Base-by-base conservation (phyloP, 2,329 filamentous ascomycete genomes). In the Mycocentrospora acerina region DNA sequence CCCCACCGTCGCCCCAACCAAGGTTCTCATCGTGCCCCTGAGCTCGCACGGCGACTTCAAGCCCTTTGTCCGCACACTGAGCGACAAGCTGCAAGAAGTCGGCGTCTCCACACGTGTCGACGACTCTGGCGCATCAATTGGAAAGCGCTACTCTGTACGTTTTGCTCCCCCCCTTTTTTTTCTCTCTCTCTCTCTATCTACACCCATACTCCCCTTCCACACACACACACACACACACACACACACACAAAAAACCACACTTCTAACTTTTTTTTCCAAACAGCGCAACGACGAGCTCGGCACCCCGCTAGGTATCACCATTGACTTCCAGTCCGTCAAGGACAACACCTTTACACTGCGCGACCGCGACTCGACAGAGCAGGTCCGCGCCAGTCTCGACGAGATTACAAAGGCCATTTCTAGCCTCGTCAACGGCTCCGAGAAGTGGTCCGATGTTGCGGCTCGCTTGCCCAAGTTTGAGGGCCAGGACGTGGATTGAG, bases 271-370 rank as follows among this genome's bases (percentile, higher is more conserved):
- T n/a, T n/a, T n/a, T n/a, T n/a, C n/a, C n/a, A n/a, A n/a, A n/a
- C 39, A 65, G 64, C 84, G 93, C 59, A 96, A 96, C 67, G 91
- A 97, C 69, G 91, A 97, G 73, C 80, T 96, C 42, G 93, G 91
- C 60, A 97, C 93, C 29, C 89, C 91, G 7, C 84, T 96, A 51
- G 91, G 90, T 64, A 84, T 97, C 68, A 97, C 91, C 0, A 81
- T 97, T 44, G 91, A 97, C 36, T 97, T 96, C 79, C 88, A 97
- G 76, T 94, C 88, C 32, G 75, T 95, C 53, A 83, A 95, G 70
- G 90, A 96, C 67, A 81, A 81, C 64, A 86, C 86, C 7, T 81
- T 94, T 62, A 97, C 91, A 1, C 80, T 97, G 51, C 79, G 91
- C 63, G 91, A 97, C 67, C 84, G 49, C 29, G 93, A 97, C 72